Evolutionary conservation across 345 rosid species (phyloP), one percentile per base, ranked within the genome.

Genomic region (Schrenkiella parvula): DNA sequence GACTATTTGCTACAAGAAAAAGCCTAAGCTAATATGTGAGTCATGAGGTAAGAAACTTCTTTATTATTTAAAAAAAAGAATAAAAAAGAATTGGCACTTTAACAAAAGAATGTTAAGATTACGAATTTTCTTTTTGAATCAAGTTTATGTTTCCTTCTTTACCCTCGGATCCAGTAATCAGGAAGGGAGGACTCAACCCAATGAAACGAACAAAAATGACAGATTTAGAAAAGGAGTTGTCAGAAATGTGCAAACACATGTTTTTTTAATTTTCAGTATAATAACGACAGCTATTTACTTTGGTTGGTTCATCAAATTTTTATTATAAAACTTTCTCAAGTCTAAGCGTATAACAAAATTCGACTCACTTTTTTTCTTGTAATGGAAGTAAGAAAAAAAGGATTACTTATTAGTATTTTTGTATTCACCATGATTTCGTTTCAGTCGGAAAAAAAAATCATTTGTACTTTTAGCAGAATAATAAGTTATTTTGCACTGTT

Each of bases 161-260:
- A 50, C 35, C 17, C 48, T 48, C 29, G 51, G 68, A 60, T 60
- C 68, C 63, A 52, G 28, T 43, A 34, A 15, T 39, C 37, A 39
- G 44, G 32, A 29, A 63, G 47, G 37, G 41, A 38, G 26, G 19
- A 57, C 66, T 22, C 44, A 62, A 42, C 53, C 72, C 66, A 29
- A 26, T 9, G n/a, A 54, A 35, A 46, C 3, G 7, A 22, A n/a
- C 29, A 63, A 46, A 52, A 44, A 47, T n/a, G 55, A 74, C 68
- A 74, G 78, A 74, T 66, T 66, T 66, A 58, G 78, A 57, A 58
- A 74, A 66, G 62, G 78, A 58, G 67, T 48, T 66, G 78, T 66
- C 78, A 74, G 78, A 67, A 50, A 66, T 74, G 72, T 74, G 78
- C 54, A 66, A 50, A 66, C 73, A 74, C 78, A 74, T 74, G 67